These are phyloP conservation scores for Rhizopogon roseolus DNA, from an alignment of 768 basidiomycete species.

Conservation along the genomic window DNA sequence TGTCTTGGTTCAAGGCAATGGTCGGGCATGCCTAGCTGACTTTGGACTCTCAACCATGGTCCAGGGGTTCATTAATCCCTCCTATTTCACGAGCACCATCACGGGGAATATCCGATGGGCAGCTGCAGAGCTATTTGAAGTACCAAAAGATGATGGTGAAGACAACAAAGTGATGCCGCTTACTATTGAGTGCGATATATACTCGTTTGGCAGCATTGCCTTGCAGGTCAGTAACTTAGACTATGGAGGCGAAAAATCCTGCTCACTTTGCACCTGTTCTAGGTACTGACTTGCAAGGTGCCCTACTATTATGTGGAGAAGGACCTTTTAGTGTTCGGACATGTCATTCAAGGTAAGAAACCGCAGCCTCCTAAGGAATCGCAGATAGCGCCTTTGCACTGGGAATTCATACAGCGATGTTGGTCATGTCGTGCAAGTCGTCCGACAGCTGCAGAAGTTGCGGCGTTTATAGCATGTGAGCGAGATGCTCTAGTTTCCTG, in stretches of 20 bases:
- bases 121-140: conserved; percentile 26
- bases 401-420: not conserved
- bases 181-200: conserved; percentile 35
- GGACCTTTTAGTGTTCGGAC: not conserved
- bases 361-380: too few species aligned
- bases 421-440: not conserved
- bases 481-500: too few species aligned
- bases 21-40: conserved; percentile 8
- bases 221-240: not conserved
- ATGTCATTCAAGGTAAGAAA: too few species aligned
- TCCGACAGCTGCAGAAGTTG: too few species aligned
- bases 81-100: conserved; percentile 24
- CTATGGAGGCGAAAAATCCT: not conserved
- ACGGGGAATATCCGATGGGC: conserved; percentile 36
- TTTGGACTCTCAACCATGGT: conserved; percentile 39
- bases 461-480: too few species aligned
- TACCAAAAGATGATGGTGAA: too few species aligned
- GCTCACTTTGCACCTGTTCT: not conserved
- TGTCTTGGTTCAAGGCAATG: conserved; percentile 31
- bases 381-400: not conserved
- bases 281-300: not conserved
- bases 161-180: not conserved
- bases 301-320: not conserved
- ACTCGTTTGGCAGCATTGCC: conserved; percentile 29
- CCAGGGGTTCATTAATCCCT: conserved; percentile 26